Base-by-base conservation (phyloP, 768 basidiomycete genomes). In the Leccinellum luteum region DNA sequence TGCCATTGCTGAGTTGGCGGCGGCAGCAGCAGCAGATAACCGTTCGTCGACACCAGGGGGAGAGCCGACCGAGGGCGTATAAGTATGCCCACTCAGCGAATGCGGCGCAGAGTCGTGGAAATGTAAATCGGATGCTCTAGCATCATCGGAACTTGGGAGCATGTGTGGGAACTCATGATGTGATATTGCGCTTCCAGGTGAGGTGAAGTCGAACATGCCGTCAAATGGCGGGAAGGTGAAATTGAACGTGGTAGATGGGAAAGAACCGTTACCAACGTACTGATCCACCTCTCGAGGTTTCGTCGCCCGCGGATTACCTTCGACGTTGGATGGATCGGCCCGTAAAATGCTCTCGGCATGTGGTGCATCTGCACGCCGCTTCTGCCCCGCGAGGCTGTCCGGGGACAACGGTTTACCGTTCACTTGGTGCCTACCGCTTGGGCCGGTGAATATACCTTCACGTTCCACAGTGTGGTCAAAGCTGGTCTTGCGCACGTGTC, bases 401-500 rank as follows among this genome's bases (percentile, higher is more conserved):
- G 85, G 81, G 44, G 82, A 78, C 61, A 85, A 71, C 38, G 90
- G 85, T 69, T 86, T 87, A 34, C 89, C 88, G 68, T 92, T 89
- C 61, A 90, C 85, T 70, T 91, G 89, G 74, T 92, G 90, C 50
- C 90, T 79, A 56, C 87, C 87, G 63, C 80, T 81, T 50, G 84
- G 73, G 43, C 81, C 83, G 30, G 76, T 67, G 57, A 85, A 75
- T 54, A 86, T 80, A 35, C 80, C 83, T 59, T 87, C 85, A 61
- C 82, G 83, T 35, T 82, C 81, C 41, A 95, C 87, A 4, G 94
- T 94, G 73, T 94, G 94, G 72, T 97, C 94, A 71, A 94, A 96
- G 73, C 92, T 94, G 48, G 94, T 92, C 79, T 97, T 97, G 60
- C 94, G 84, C 57, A 93, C 91, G 72, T 90, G 89, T 58, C 88